Percentiles rank a stretch among this genome's conserved stretches.
These are phyloP conservation scores for Cladorrhinum sp. DNA, from an alignment of 2,329 filamentous ascomycete species.

Conservation along the genomic window DNA sequence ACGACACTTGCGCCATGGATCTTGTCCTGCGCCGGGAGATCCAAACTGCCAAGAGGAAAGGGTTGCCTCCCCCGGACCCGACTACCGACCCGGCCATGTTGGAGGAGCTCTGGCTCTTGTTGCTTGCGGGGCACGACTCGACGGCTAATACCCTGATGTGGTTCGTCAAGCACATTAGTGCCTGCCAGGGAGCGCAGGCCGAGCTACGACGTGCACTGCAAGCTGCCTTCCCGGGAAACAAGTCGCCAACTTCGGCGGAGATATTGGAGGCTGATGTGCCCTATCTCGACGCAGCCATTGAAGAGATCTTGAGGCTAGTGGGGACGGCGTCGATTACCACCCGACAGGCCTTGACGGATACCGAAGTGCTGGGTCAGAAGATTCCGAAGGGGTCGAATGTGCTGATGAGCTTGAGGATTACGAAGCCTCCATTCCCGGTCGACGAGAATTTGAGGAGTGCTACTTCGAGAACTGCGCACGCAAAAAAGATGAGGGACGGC, in stretches of 20 bases:
- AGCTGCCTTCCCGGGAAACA: constrained; percentile 25
- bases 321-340: constrained; percentile 27
- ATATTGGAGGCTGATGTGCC: constrained; percentile 28
- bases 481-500: constrained; percentile 9
- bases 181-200: constrained; percentile 10
- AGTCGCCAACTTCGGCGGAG: constrained; percentile 8
- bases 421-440: constrained; percentile 4
- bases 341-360: constrained; percentile 36
- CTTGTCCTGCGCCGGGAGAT: constrained; percentile 17
- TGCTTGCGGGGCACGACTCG: constrained; percentile 36
- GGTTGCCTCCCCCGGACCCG: constrained; percentile 26
- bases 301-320: constrained; percentile 39
- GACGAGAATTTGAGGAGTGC: constrained; percentile 14
- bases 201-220: constrained; percentile 19
- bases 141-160: constrained; percentile 35
- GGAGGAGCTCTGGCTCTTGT: constrained; percentile 29
- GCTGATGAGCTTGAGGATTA: constrained; percentile 14
- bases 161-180: constrained; percentile 24
- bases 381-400: constrained; percentile 22
- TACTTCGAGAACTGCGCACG: constrained; percentile 11
- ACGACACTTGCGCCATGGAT: constrained; percentile 21
- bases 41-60: constrained; percentile 24
- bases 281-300: constrained; percentile 42
- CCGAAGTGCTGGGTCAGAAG: constrained; percentile 38
- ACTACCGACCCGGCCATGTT: constrained; percentile 28